Evolutionary conservation across 768 basidiomycete species (phyloP), one percentile per base, ranked within the genome.

Genomic region (Galerina sulciceps): DNA sequence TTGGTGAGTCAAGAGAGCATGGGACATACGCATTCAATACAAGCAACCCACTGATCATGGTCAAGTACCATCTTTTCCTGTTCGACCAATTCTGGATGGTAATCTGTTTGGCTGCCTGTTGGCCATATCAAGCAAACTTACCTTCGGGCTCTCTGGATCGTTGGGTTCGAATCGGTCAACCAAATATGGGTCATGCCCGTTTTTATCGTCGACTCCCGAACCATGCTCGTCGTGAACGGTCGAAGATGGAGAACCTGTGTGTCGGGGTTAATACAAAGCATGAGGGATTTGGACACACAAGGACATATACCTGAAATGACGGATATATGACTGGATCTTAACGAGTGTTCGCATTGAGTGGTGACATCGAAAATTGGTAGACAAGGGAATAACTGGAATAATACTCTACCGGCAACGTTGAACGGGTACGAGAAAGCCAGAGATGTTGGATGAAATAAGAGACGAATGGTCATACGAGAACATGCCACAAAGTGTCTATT

Each of bases 1-100:
- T 31, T 31, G 11, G 10, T 14, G 2, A 5, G 4, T 4, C 20
- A 47, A 14, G n/a, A 10, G 22, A 23, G 22, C 6, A 4, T 14
- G 31, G 35, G 26, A 75, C 81, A 63, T 54, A 83, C 85, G 82
- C 82, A 65, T 83, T 83, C 52, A 87, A 70, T 36, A 86, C 81
- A 22, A 87, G 74, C 4, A 85, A 22, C 18, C 83, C 79, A 17
- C 74, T 78, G 14, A 78, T 61, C 50, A 79, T n/a, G 9, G 84
- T 84, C 35, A 86, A 66, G 63, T 82, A 85, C 83, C 84, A 85
- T 69, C 76, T 74, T 58, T 68, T 73, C 18, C 59, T 18, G 6
- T 54, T 61, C 10, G 81, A 76, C 85, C 84, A 86, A 59, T 79
- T 85, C 85, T 86, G 46, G 26, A 26, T 26, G 8, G 17, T n/a